Evolutionary conservation across 1,284 basidiomycete genomes (phyloP).

Genomic region (Sparassis latifolia): DNA sequence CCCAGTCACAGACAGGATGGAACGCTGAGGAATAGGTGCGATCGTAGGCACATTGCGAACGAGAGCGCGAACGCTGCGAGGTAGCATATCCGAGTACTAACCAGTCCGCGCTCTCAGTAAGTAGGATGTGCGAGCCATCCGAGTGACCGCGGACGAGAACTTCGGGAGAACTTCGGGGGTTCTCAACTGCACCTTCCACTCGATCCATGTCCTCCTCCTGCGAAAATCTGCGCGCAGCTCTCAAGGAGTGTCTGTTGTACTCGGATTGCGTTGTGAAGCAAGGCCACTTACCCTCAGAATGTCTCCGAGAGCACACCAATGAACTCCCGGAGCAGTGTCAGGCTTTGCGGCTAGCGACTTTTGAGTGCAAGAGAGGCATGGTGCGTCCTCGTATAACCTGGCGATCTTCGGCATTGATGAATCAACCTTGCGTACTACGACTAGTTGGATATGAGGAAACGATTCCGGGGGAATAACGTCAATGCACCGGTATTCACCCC

Average conservation of each 20-base stretch:
- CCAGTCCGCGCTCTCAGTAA: background rate
- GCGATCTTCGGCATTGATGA: background rate
- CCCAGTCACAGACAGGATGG: conserved; percentile 74
- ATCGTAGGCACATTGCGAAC: conserved; percentile 47
- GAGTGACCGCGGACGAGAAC: background rate
- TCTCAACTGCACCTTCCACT: background rate
- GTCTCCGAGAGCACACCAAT: conserved; percentile 63
- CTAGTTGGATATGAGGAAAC: conserved; percentile 81
- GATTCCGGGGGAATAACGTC: conserved; percentile 65
- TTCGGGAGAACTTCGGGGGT: background rate
- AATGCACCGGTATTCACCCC: background rate
- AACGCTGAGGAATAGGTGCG: conserved; percentile 57
- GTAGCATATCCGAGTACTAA: conserved; percentile 22
- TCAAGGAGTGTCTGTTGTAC: conserved; percentile 74
- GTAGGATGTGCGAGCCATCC: background rate
- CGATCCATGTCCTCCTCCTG: conserved; percentile 46
- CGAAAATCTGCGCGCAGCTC: conserved; percentile 61
- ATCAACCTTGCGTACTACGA: background rate
- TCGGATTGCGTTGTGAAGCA: conserved; percentile 81
- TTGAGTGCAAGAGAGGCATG: conserved; percentile 86
- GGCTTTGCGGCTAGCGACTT: conserved; percentile 69
- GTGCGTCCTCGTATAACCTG: conserved; percentile 38
- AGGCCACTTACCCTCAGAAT: conserved; percentile 68
- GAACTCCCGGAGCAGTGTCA: conserved; percentile 75
- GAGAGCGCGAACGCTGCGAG: conserved; percentile 36